Evolutionary conservation across 2,329 filamentous ascomycete species (phyloP), one percentile per base, ranked within the genome.

Genomic region (Pezicula carpinea): DNA sequence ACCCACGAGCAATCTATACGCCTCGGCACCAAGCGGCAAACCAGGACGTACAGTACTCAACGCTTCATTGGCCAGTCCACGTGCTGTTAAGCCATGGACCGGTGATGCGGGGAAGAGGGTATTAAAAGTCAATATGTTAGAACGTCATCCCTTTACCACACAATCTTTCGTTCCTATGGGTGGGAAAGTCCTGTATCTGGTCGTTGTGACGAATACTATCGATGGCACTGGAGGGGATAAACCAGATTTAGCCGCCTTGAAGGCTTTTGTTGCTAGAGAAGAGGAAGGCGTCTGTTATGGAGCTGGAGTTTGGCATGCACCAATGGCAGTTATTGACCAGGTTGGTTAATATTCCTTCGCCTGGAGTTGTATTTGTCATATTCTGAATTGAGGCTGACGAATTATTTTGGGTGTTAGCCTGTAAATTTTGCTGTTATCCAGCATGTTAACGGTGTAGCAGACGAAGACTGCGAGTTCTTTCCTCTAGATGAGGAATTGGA

Each of bases 291-390:
- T 96, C n/a, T 95, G 89, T 4, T 96, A 96, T 65, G 88, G 79
- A 1, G 82, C 86, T 1, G 91, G 88, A 2, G 95, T 89, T 44
- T 96, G 83, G 91, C 91, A 96, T 70, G 89, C 90, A 51, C 91
- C 91, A 0, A 96, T 96, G 91, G 85, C 88, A 14, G 89, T 88
- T 14, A 68, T 96, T 39, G 90, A 89, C 1, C 64, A 69, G 74
- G 81, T 21, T 71, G 23, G 44, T 41, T 17, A 13, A n/a, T 96
- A 93, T 61, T 96, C 95, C 66, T 77, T 92, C 5, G 18, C 10
- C 14, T 34, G 17, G 17, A 15, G 11, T 23, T 22, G 2, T 17
- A 13, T n/a, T 23, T n/a, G 2, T 23, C 14, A 3, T 40, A 4
- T 26, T 15, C 5, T 40, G 13, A 8, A 14, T n/a, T 34, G 15